Base-by-base conservation (phyloP, 2,329 filamentous ascomycete species). In the Pyricularia sp. region DNA sequence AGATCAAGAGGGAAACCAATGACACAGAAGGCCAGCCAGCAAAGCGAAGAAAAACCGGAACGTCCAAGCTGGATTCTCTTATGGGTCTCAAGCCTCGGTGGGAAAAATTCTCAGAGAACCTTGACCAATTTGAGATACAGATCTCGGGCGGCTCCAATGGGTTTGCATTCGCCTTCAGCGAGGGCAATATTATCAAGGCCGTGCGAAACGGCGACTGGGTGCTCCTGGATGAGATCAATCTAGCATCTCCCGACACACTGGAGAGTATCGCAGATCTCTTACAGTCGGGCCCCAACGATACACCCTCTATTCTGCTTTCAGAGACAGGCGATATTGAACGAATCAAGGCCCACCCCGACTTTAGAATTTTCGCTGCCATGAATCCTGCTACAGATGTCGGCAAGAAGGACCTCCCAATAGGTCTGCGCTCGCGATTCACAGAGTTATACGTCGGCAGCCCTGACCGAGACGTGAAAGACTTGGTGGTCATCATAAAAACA, bases 311-410 rank as follows among this genome's bases (percentile, higher is more conserved):
- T 60, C 78, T 99, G 4, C 82, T 99, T 8, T 93, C 93, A 0
- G 94, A 99, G 77, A 94, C 92, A 53, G 94, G 94, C 49, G 92
- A 94, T 70, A 91, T 96, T 59, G 91, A 97, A 74, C 86, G 93
- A 68, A 88, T 99, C 44, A 83, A 88, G 67, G 94, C 93, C 0
- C 93, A 99, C 74, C 88, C 91, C 0, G 87, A 96, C 68, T 99
- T 99, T 74, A 87, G 94, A 53, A 90, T 99, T 16, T 99, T 99
- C 72, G 96, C 91, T 63, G 94, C 96, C 31, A 99, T 99, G 94
- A 99, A 99, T 72, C 94, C 94, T 33, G 94, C 94, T 5, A 99
- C 94, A 3, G 94, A 99, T 78, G 87, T 97, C 65, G 94, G 96
- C 67, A 99, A 99, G 77, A 88, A 93, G 65, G 94, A 99, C 74